These are phyloP conservation scores for Ophiocytium majus DNA, from an alignment of 352 stramenopile genomes.

Conservation along the genomic window DNA sequence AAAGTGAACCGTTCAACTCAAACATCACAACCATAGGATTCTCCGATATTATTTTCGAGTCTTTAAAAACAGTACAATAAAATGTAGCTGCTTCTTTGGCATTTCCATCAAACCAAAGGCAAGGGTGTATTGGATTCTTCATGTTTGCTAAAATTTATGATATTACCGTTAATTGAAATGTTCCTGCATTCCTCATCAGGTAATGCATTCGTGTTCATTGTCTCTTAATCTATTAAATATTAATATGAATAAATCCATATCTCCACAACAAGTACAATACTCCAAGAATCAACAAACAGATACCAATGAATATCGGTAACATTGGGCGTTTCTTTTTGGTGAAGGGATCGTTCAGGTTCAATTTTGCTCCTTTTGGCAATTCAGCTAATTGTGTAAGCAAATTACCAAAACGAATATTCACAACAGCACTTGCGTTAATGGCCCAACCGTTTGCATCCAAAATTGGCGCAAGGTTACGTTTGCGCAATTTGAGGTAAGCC, in stretches of 20 bases:
- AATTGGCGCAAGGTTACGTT: background rate
- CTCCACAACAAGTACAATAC: constrained; percentile 6
- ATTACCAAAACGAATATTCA: constrained; percentile 15
- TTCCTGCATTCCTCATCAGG: background rate
- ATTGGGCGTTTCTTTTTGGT: constrained; percentile 15
- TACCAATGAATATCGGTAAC: constrained; percentile 2
- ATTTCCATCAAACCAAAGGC: too few species aligned
- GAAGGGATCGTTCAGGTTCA: constrained; percentile 6
- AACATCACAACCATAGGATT: too few species aligned
- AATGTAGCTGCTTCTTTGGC: too few species aligned
- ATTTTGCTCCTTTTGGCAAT: background rate
- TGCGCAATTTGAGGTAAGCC: constrained; percentile 10
- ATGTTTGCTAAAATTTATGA: background rate
- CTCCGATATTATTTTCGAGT: too few species aligned
- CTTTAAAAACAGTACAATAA: too few species aligned
- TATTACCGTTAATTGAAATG: background rate
- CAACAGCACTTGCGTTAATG: constrained; percentile 2
- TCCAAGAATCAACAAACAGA: background rate
- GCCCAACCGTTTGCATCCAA: constrained; percentile 16
- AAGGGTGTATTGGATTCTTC: too few species aligned
- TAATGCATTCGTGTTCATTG: constrained; percentile 11
- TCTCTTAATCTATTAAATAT: background rate
- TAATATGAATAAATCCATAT: constrained; percentile 20
- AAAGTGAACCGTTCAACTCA: too few species aligned
- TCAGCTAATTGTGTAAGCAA: constrained; percentile 1